These are phyloP conservation scores for Pseudognaphalium luteoalbum DNA, from an alignment of 129 eudicot genomes.

Conservation along the genomic window DNA sequence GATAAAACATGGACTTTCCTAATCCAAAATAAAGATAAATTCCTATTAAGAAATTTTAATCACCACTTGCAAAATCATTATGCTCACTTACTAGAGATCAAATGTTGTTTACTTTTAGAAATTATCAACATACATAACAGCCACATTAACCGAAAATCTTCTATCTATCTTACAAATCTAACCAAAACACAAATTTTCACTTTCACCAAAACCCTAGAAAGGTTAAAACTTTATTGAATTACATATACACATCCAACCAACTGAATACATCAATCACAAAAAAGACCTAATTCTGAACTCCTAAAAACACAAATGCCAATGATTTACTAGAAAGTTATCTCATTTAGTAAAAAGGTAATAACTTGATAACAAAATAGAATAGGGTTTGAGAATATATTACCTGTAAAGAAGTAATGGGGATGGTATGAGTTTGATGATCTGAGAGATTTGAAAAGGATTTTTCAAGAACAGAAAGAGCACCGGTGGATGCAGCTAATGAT, in stretches of 20 bases:
- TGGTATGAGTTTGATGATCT: conserved; percentile 58
- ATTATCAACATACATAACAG: not conserved
- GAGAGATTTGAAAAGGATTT: conserved; percentile 62
- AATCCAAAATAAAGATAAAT: not conserved
- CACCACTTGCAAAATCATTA: not conserved
- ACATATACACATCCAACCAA: not conserved
- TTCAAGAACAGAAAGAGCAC: conserved; percentile 66
- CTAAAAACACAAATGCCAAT: not conserved
- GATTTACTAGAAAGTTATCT: not conserved
- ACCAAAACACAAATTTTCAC: not conserved
- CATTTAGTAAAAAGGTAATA: not conserved
- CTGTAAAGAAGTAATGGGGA: conserved; percentile 71
- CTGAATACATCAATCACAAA: not conserved
- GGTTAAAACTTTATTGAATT: not conserved
- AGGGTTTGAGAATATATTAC: conserved; percentile 35
- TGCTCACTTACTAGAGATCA: not conserved
- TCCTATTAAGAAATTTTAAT: not conserved
- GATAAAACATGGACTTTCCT: not conserved
- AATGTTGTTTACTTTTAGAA: not conserved
- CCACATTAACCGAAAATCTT: not conserved
- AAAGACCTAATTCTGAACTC: not conserved
- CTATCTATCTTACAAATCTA: not conserved
- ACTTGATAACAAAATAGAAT: not conserved
- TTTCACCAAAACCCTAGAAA: not conserved
- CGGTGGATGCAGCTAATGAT: conserved; percentile 79